Percentiles rank a stretch among this genome's conserved stretches.
phyloP scores from a whole-genome alignment of 2,329 filamentous ascomycete genomes.

The Arachnomyces sp. region DNA sequence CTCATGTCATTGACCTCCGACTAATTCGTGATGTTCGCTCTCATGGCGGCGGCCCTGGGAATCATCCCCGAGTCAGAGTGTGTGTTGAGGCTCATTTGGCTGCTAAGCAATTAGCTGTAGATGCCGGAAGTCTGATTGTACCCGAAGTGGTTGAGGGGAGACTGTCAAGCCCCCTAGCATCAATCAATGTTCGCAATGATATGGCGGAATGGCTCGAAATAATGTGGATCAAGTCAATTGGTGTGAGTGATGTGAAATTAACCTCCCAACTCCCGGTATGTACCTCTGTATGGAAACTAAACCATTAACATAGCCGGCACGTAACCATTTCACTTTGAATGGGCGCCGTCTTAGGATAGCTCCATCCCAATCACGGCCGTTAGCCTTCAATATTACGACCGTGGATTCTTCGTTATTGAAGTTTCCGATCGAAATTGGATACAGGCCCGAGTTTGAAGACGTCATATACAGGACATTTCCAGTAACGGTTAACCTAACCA shows the following conservation, averaged over 20 bases:
- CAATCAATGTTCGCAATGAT: constrained; percentile 44
- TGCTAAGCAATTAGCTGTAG: constrained; percentile 21
- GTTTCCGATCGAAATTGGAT: constrained; percentile 15
- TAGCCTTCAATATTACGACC: constrained; percentile 22
- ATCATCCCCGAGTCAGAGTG: constrained; percentile 40
- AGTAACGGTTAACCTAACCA: constrained; percentile 15
- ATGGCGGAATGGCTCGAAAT: constrained; percentile 16
- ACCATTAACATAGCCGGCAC: constrained; percentile 1
- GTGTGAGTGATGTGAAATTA: constrained; percentile 8
- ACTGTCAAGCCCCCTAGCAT: constrained; percentile 42
- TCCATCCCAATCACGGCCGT: constrained; percentile 28
- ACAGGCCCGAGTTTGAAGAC: constrained; percentile 5
- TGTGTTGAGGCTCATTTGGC: constrained; percentile 27
- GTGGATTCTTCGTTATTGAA: constrained; percentile 2
- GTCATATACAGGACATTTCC: constrained; percentile 5
- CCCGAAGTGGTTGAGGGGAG: constrained; percentile 45
- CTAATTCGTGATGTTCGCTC: constrained; percentile 51
- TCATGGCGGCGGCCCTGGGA: constrained; percentile 43
- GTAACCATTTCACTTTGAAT: constrained; percentile 6
- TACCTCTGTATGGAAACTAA: not conserved
- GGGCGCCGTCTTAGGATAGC: constrained; percentile 18
- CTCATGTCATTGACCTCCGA: constrained; percentile 46
- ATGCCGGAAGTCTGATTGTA: constrained; percentile 34
- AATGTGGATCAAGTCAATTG: constrained; percentile 13
- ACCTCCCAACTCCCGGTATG: not conserved